These are phyloP conservation scores for Desmodesmus armatus DNA, from an alignment of 139 green algal species.

Conservation along the genomic window DNA sequence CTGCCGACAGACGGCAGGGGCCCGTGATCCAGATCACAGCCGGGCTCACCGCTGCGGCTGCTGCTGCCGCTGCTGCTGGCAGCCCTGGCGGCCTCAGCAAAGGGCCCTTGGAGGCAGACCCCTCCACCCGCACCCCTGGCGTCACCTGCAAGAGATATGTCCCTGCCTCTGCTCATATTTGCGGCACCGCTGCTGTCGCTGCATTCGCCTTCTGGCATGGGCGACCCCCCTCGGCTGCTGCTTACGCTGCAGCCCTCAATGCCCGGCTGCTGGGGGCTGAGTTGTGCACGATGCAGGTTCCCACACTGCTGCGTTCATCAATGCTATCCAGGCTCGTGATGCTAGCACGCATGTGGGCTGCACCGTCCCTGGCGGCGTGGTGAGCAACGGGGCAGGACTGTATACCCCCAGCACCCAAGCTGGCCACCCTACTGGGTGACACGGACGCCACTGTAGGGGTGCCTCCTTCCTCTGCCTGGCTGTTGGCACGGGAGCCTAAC, in stretches of 20 bases:
- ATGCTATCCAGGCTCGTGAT: conserved; percentile 37
- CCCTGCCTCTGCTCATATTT: background rate
- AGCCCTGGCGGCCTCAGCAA: background rate
- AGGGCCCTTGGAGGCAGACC: background rate
- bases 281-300: conserved; percentile 32
- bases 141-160: background rate
- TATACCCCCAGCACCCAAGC: no score
- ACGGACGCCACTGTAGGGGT: no score
- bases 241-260: no score
- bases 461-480: no score
- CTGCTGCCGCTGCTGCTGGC: conserved; percentile 24
- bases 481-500: no score
- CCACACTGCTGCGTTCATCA: conserved; percentile 22
- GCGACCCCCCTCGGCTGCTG: no score
- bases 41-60: no score
- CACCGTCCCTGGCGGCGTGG: background rate
- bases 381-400: no score
- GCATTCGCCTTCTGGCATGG: background rate
- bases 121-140: background rate
- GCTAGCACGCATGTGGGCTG: background rate
- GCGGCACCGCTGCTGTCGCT: background rate
- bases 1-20: no score
- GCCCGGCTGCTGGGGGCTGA: conserved; percentile 3
- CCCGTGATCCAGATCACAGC: no score
- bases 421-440: no score